Evolutionary conservation across 164 flowering plant species (phyloP).

Genomic region (Stephania japonica): DNA sequence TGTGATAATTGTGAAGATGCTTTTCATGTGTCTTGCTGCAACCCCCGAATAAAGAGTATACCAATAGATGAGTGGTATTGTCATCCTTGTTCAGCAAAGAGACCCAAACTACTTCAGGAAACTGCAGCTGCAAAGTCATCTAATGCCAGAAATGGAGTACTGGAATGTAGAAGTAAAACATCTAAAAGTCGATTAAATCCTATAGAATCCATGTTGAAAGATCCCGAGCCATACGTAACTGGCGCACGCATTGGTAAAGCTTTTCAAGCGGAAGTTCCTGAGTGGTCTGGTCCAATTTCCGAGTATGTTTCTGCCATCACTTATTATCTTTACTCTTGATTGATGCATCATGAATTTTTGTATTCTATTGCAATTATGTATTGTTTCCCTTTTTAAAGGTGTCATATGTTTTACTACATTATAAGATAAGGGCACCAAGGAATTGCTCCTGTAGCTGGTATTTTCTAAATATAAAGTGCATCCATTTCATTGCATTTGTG

Average conservation of each 20-base stretch:
- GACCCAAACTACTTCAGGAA: constrained; percentile 33
- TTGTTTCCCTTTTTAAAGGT: no score
- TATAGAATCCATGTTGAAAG: constrained; percentile 57
- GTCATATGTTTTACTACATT: not conserved
- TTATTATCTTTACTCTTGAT: constrained; percentile 2
- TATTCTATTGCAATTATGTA: not conserved
- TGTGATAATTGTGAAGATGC: constrained; percentile 84
- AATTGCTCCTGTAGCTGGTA: not conserved
- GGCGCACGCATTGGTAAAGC: constrained; percentile 72
- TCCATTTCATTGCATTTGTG: no score
- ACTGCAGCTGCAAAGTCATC: constrained; percentile 17
- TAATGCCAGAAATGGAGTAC: constrained; percentile 17
- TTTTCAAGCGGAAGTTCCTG: constrained; percentile 78
- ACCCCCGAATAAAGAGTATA: constrained; percentile 38
- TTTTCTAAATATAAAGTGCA: no score
- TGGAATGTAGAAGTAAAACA: constrained; percentile 22
- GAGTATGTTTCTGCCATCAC: constrained; percentile 35
- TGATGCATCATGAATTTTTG: constrained; percentile 1
- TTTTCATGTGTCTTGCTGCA: constrained; percentile 65
- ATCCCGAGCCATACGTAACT: constrained; percentile 45
- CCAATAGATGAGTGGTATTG: constrained; percentile 76
- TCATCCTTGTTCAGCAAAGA: constrained; percentile 53
- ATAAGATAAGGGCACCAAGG: not conserved
- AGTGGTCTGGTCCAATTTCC: constrained; percentile 61
- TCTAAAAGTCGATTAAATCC: constrained; percentile 27